phyloP scores from a whole-genome alignment of 768 basidiomycete genomes.

The Suillus discolor region DNA sequence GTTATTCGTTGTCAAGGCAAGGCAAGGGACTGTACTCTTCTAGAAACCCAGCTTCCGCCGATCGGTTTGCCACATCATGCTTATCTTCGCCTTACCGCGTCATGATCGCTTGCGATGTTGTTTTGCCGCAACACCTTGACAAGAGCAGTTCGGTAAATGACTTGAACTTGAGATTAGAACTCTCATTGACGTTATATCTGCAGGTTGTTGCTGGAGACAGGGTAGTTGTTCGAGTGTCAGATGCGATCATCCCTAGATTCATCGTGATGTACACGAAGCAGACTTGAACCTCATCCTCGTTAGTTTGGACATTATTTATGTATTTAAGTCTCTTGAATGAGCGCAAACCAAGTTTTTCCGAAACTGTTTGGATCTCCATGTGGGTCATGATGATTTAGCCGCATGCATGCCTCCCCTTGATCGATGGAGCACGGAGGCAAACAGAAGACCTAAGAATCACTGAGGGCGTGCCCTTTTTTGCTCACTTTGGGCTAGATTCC shows the following conservation, averaged over 20 bases:
- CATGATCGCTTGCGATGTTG: conserved; percentile 60
- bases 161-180: conserved; percentile 5
- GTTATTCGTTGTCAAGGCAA: conserved; percentile 38
- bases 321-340: not conserved
- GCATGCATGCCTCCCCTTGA: not conserved
- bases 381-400: not conserved
- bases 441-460: not conserved
- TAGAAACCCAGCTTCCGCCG: conserved; percentile 58
- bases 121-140: conserved; percentile 36
- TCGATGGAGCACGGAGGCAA: not conserved
- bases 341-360: not conserved
- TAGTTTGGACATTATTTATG: conserved; percentile 1
- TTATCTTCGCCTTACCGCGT: conserved; percentile 68
- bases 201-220: conserved; percentile 51
- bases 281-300: conserved; percentile 13
- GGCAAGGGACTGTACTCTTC: conserved; percentile 69
- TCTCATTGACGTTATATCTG: conserved; percentile 29
- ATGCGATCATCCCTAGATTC: conserved; percentile 60
- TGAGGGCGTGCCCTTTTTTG: not conserved
- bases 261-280: conserved; percentile 59
- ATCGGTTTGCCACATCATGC: conserved; percentile 65
- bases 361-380: not conserved
- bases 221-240: conserved; percentile 54
- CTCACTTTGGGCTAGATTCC: not conserved
- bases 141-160: conserved; percentile 28